Conservation (phyloP, 1,284 basidiomycete species). For the Phellopilus nigrolimitatus region DNA sequence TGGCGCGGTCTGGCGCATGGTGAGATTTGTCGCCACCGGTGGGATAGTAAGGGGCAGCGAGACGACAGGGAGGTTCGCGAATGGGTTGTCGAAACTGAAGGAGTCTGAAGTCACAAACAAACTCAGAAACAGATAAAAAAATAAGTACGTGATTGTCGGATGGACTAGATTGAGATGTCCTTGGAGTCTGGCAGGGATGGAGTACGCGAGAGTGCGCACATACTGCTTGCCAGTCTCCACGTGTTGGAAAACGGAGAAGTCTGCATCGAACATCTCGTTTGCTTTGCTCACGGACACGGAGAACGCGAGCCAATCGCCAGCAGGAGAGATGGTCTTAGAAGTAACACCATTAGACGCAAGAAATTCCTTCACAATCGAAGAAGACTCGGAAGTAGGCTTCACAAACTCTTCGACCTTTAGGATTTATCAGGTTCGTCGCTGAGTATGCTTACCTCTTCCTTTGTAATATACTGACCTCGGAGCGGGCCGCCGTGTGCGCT, state of each 20-base stretch:
- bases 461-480: too few relatives aligned
- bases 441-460: too few relatives aligned
- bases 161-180: conserved; percentile 26
- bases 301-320: conserved; percentile 26
- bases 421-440: too few relatives aligned
- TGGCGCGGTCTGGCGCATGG: conserved; percentile 10
- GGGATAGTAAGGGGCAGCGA: conserved; percentile 3
- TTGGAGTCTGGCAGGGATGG: conserved; percentile 22
- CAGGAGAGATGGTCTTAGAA: conserved; percentile 17
- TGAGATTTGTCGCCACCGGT: conserved; percentile 10
- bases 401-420: conserved; percentile 22
- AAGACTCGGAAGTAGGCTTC: conserved; percentile 21
- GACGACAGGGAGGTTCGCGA: conserved; percentile 16
- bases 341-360: conserved; percentile 19
- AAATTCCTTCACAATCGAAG: conserved; percentile 21
- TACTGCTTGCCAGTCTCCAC: conserved; percentile 18
- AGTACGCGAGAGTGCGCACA: conserved; percentile 23
- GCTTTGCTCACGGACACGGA: conserved; percentile 21
- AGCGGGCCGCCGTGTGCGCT: too few relatives aligned
- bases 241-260: conserved; percentile 22
- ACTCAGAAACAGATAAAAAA: neutral
- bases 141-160: conserved; percentile 25
- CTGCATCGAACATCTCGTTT: conserved; percentile 20
- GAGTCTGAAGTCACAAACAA: neutral
- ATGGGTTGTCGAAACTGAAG: conserved; percentile 17